A percentile compares a stretch with the other conserved stretches of the same genome.
Evolutionary conservation across 371 early-diverging fungal genomes (phyloP).

Genomic region (Apophysomyces sp.): DNA sequence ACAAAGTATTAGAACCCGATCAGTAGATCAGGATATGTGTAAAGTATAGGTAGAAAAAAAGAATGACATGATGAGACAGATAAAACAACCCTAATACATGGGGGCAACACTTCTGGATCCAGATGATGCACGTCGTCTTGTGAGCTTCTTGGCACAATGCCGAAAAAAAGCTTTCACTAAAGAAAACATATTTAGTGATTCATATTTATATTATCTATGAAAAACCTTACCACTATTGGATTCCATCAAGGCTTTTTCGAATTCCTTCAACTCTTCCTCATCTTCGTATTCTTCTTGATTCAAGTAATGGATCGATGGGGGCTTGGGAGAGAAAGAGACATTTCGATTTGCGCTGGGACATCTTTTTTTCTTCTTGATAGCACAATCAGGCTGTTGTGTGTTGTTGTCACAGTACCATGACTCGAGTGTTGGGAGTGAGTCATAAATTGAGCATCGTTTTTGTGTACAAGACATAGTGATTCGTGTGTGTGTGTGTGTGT

Average conservation of each 20-base stretch:
- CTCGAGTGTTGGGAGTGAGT: conserved; percentile 31
- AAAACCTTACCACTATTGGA: not conserved
- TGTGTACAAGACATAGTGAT: conserved; percentile 7
- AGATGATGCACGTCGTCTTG: conserved; percentile 10
- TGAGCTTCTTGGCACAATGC: conserved; percentile 16
- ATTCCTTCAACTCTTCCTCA: conserved; percentile 11
- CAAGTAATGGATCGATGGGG: conserved; percentile 30
- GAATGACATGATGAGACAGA: not conserved
- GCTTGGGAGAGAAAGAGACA: conserved; percentile 34
- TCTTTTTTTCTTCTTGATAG: not conserved
- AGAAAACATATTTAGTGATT: not conserved
- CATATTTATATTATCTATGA: not conserved
- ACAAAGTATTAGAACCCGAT: not conserved
- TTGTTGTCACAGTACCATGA: conserved; percentile 26
- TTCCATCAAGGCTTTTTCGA: not conserved
- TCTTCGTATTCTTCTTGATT: conserved; percentile 13
- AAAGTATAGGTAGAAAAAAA: not conserved
- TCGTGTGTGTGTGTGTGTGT: too few relatives aligned
- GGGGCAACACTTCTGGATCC: not conserved
- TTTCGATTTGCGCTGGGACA: conserved; percentile 5
- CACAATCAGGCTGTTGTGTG: not conserved
- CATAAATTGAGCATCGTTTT: conserved; percentile 24
- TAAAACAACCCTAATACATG: not conserved
- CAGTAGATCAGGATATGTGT: not conserved
- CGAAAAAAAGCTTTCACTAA: conserved; percentile 19